Percentiles rank a stretch among this genome's conserved stretches.
Evolutionary conservation across 192 early-diverging fungal species (phyloP).

Genomic region (Backusella australiensis): DNA sequence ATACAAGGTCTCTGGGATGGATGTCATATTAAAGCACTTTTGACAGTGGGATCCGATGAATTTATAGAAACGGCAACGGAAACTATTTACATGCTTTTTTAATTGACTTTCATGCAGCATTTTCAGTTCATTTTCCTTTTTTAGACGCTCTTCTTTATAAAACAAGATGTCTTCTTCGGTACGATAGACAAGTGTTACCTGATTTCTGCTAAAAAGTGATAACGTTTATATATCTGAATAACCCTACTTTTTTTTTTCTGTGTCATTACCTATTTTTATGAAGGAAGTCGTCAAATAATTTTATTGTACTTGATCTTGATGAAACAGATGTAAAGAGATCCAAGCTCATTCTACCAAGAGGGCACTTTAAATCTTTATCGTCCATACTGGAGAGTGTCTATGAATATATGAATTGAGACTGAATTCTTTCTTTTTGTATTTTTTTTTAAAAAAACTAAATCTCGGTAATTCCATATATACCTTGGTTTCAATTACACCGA

Average conservation of each 20-base stretch:
- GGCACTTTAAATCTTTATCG: not conserved
- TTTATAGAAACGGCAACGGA: not conserved
- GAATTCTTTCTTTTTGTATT: not conserved
- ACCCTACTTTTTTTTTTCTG: not conserved
- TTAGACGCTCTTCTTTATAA: not conserved
- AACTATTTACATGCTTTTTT: not conserved
- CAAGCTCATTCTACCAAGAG: slow-evolving; percentile 2
- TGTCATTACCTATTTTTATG: not conserved
- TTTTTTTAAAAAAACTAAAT: not conserved
- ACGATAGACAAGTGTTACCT: not conserved
- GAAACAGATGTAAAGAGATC: not conserved
- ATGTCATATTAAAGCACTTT: not conserved
- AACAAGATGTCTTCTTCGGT: not conserved
- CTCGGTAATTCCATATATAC: not conserved
- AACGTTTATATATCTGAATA: not conserved
- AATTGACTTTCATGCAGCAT: not conserved
- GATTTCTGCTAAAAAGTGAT: not conserved
- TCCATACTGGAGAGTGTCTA: not conserved
- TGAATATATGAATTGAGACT: not conserved
- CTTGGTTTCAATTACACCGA: not conserved
- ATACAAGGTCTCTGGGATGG: not conserved
- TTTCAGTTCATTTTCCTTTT: not conserved
- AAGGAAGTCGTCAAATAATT: not conserved
- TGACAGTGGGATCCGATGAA: not conserved
- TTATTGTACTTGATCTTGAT: not conserved